Conservation (phyloP, 2,329 filamentous ascomycete genomes). For the Cylindrodendrum hubeiense region DNA sequence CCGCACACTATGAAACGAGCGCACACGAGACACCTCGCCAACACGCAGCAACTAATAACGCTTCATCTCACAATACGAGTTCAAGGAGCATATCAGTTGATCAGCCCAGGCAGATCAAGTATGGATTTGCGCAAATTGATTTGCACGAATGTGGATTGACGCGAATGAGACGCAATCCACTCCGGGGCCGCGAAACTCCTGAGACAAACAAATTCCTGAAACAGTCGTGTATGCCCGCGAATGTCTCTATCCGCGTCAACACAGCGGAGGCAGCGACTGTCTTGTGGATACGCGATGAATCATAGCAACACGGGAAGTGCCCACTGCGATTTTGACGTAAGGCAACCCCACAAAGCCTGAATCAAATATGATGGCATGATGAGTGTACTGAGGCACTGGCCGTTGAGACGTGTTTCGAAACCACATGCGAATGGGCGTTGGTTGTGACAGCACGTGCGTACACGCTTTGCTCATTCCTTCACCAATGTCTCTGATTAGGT, state of each 20-base stretch:
- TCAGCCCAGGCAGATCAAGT: not conserved
- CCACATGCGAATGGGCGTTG: not conserved
- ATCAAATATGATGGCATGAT: slow-evolving; percentile 1
- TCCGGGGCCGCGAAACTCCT: not conserved
- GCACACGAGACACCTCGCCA: not conserved
- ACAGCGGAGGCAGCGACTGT: too few species aligned
- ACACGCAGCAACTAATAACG: not conserved
- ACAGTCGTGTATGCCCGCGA: not conserved
- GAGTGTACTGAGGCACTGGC: slow-evolving; percentile 4
- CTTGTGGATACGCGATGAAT: not conserved
- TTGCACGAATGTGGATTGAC: not conserved
- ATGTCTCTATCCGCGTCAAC: not conserved
- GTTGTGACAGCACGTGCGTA: slow-evolving; percentile 3
- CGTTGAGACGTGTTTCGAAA: slow-evolving; percentile 10
- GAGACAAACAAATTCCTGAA: not conserved
- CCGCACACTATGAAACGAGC: not conserved
- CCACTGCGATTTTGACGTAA: not conserved
- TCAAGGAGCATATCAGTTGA: not conserved
- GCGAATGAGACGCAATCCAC: not conserved
- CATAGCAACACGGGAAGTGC: not conserved
- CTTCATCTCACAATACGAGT: not conserved
- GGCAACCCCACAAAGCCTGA: not conserved
- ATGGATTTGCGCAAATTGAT: not conserved
- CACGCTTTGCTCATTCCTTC: not conserved
- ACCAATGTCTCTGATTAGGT: not conserved